Evolutionary conservation across 2,329 filamentous ascomycete species (phyloP), one percentile per base, ranked within the genome.

Genomic region (Cladosporium sp.): DNA sequence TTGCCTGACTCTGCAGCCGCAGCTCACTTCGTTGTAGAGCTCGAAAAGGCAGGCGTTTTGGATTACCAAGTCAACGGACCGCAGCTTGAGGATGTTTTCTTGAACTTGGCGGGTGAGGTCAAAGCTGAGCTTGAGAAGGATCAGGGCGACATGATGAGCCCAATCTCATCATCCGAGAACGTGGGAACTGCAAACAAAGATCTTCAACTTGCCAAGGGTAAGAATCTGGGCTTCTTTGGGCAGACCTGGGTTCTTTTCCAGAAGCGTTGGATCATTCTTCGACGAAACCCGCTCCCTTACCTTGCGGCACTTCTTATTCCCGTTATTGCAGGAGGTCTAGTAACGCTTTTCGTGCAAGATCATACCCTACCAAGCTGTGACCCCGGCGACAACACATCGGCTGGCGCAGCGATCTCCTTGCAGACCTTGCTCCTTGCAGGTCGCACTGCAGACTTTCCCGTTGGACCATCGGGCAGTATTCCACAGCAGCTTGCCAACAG

Each of bases 41-140:
- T 96, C 1, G 86, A 95, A 65, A 70, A 75, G 1, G 73, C 77
- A 1, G 82, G 82, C 0, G 77, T 95, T 38, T 76, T 77, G 13
- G 86, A 95, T 54, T 95, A 95, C 66, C 84, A 90, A 54, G 87
- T 95, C 59, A 87, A 86, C 13, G 89, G 89, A 0, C 92, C 91
- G 0, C 95, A 89, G 0, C 90, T 96, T 38, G 92, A 96, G 66
- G 90, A 95, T 60, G 90, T 95, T 0, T 96, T 96, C 68, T 72
- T 96, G 19, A 85, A 88, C 58, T 77, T 95, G 37, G 89, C 90
- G 0, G 87, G 92, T 63, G 90, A 95, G 66, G 79, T 89, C 54
- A 78, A 76, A 53, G 77, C 77, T 5, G 80, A 85, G 56, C 64
- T 52, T 13, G 70, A 70, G 38, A 63, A 65, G 22, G 59, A 61